Evolutionary conservation across 2,329 filamentous ascomycete genomes (phyloP), one percentile per base, ranked within the genome.

Genomic region (Epichloe glyceriae): DNA sequence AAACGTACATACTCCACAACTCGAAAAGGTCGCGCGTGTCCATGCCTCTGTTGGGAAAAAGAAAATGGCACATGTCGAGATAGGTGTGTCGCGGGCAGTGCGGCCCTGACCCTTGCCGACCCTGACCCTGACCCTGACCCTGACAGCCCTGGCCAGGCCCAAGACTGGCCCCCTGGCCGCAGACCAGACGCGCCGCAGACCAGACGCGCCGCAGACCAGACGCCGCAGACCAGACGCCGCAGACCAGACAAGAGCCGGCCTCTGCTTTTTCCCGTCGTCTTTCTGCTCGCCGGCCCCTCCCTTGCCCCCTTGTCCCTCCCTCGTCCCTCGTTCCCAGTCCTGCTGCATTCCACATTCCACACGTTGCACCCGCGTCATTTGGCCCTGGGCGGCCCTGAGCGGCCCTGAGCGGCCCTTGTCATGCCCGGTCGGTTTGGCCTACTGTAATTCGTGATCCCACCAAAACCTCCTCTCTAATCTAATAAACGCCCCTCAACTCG

Each of bases 281-380:
- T 22, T 41, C 19, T 40, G 17, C 46, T 48, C 26, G 26, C 38
- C 19, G 20, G 20, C 44, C 20, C 41, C 20, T 12, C 37, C 22
- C 20, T 35, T n/a, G 10, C 35, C 12, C 37, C 7, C 12, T 20
- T n/a, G 22, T 5, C 35, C 10, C 14, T 20, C 11, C 15, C 22
- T 20, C 49, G 11, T 5, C n/a, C 45, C 39, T 44, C 37, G 42
- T 47, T 47, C 38, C 49, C 42, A 35, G 35, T 50, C 41, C 41
- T 46, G 48, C 30, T 30, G 8, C 30, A 30, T 30, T 30, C 30
- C 30, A 30, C 48, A 46, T 47, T 47, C 33, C 45, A 37, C 22
- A n/a, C n/a, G n/a, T n/a, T n/a, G n/a, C n/a, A n/a, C 43, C 42
- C 42, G 44, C 51, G 47, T 52, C 51, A 47, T 50, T 47, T 35